A percentile compares a stretch with the other conserved stretches of the same genome.
Evolutionary conservation across 2,329 filamentous ascomycete genomes (phyloP).

Genomic region (Penicillium italicum): DNA sequence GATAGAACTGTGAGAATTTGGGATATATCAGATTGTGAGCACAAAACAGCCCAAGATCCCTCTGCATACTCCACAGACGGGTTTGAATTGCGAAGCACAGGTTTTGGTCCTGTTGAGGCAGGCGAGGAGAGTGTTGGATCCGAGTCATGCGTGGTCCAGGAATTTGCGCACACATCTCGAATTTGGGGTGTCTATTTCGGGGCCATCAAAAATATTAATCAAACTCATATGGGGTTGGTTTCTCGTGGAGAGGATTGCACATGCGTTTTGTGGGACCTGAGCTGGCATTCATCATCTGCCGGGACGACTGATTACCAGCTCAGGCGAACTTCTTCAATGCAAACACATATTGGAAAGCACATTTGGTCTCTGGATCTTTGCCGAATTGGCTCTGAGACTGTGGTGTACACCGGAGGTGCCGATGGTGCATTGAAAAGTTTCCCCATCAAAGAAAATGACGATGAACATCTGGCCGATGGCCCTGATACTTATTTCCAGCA

Average conservation of each 20-base stretch:
- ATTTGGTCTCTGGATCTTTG: constrained; percentile 69
- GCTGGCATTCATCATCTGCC: constrained; percentile 30
- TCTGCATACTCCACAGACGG: constrained; percentile 38
- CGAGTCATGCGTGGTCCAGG: constrained; percentile 60
- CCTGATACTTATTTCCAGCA: not conserved
- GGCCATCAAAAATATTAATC: constrained; percentile 22
- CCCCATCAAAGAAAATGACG: constrained; percentile 15
- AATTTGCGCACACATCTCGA: constrained; percentile 81
- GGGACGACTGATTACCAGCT: constrained; percentile 22
- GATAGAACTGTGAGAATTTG: constrained; percentile 86
- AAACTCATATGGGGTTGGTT: constrained; percentile 51
- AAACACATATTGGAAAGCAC: constrained; percentile 79
- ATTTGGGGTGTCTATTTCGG: constrained; percentile 84
- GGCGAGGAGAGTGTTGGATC: constrained; percentile 33
- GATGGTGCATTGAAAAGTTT: constrained; percentile 62
- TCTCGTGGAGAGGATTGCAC: constrained; percentile 86
- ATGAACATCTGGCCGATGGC: not conserved
- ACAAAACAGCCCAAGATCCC: constrained; percentile 28
- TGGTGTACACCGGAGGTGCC: constrained; percentile 73
- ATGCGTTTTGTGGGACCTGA: constrained; percentile 66
- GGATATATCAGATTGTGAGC: constrained; percentile 64
- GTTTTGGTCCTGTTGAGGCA: constrained; percentile 52
- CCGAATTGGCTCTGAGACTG: constrained; percentile 29
- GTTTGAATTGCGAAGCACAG: constrained; percentile 53
- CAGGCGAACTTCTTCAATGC: constrained; percentile 51